Evolutionary conservation across 768 basidiomycete genomes (phyloP).

Genomic region (Trametopsis cervina): DNA sequence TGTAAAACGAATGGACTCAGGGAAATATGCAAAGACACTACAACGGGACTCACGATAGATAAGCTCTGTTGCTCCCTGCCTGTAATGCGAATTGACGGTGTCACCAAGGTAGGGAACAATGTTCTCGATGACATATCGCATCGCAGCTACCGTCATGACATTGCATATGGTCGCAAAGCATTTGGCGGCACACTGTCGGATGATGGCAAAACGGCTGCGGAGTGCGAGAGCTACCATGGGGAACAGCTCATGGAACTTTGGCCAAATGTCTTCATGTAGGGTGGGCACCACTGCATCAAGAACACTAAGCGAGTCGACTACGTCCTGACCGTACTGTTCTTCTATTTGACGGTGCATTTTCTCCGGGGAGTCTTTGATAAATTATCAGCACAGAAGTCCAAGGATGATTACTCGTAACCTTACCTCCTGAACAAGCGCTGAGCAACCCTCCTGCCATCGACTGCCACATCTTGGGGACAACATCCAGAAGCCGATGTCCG

Average conservation of each 20-base stretch:
- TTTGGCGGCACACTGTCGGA: constrained; percentile 80
- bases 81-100: constrained; percentile 58
- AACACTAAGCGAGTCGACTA: constrained; percentile 89
- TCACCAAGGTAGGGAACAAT: constrained; percentile 81
- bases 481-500: constrained; percentile 60
- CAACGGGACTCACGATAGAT: constrained; percentile 71
- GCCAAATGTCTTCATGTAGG: constrained; percentile 64
- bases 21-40: background rate
- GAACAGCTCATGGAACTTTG: constrained; percentile 63
- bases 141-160: constrained; percentile 77
- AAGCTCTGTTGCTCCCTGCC: constrained; percentile 87
- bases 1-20: constrained; percentile 26
- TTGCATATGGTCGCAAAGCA: constrained; percentile 87
- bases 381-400: background rate
- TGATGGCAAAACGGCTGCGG: constrained; percentile 83
- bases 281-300: constrained; percentile 76
- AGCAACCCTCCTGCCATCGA: constrained; percentile 79
- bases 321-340: constrained; percentile 75
- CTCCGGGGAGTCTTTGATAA: constrained; percentile 39
- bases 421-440: constrained; percentile 62
- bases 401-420: constrained; percentile 13
- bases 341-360: constrained; percentile 62
- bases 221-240: constrained; percentile 71
- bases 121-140: constrained; percentile 84
- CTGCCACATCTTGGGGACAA: constrained; percentile 93